Evolutionary conservation across 2,329 filamentous ascomycete genomes (phyloP).

Genomic region (Aspergillus eucalypticola): DNA sequence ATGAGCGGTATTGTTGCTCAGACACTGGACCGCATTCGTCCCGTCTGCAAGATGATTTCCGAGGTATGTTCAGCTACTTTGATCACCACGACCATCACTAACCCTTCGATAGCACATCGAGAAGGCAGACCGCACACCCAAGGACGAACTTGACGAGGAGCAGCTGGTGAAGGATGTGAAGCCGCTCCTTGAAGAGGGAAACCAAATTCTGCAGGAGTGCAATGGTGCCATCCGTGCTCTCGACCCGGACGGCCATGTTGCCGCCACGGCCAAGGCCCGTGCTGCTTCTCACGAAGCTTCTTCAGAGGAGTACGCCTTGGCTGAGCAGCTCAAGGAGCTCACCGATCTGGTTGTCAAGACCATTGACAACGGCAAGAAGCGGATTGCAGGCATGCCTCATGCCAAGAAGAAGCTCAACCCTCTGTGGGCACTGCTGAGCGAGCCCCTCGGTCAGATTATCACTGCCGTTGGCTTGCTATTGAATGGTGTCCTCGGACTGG

Average conservation of each 20-base stretch:
- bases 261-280: slow-evolving; percentile 80
- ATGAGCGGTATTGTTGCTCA: slow-evolving; percentile 73
- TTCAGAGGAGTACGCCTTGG: slow-evolving; percentile 80
- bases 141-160: slow-evolving; percentile 88
- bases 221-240: slow-evolving; percentile 85
- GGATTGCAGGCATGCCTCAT: slow-evolving; percentile 87
- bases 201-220: slow-evolving; percentile 77
- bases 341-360: slow-evolving; percentile 77
- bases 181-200: slow-evolving; percentile 84
- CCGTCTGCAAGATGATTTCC: slow-evolving; percentile 82
- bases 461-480: slow-evolving; percentile 83
- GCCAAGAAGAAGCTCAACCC: slow-evolving; percentile 95
- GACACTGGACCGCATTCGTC: slow-evolving; percentile 79
- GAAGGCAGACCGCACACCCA: slow-evolving; percentile 73
- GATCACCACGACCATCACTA: slow-evolving; percentile 14
- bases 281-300: slow-evolving; percentile 72
- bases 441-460: slow-evolving; percentile 90
- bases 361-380: slow-evolving; percentile 85
- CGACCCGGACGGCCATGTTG: slow-evolving; percentile 84
- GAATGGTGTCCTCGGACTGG: slow-evolving; percentile 78
- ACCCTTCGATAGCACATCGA: slow-evolving; percentile 65
- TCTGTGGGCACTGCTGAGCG: slow-evolving; percentile 70
- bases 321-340: slow-evolving; percentile 80
- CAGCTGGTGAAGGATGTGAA: slow-evolving; percentile 81
- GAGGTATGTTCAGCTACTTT: slow-evolving; percentile 55